phyloP scores from a whole-genome alignment of 495 filamentous ascomycete genomes.

The Tuber umbilicatum region DNA sequence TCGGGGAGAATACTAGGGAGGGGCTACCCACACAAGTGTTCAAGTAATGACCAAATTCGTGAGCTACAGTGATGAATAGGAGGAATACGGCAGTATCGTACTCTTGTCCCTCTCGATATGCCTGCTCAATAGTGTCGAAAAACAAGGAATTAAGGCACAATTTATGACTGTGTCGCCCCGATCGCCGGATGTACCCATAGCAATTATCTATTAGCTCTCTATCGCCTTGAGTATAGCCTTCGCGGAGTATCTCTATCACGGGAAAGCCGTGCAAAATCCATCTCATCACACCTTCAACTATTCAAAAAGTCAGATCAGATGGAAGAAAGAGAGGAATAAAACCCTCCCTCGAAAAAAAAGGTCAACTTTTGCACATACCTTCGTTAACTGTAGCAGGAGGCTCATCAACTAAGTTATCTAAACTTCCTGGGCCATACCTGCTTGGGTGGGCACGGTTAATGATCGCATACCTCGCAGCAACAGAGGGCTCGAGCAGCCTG shows the following conservation, averaged over 20 bases:
- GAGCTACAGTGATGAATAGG: slow-evolving; percentile 10
- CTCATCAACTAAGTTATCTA: slow-evolving; percentile 18
- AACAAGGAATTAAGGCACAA: slow-evolving; percentile 9
- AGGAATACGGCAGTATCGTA: slow-evolving; percentile 17
- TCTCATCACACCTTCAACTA: slow-evolving; percentile 22
- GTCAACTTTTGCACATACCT: slow-evolving; percentile 7
- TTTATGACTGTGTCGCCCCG: not conserved
- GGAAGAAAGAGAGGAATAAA: not conserved
- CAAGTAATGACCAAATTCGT: slow-evolving; percentile 25
- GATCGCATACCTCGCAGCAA: slow-evolving; percentile 22
- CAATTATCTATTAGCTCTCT: not conserved
- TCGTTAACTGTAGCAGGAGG: slow-evolving; percentile 17
- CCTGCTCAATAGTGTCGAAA: slow-evolving; percentile 19
- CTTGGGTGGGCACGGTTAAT: slow-evolving; percentile 23
- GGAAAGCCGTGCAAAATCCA: slow-evolving; percentile 25
- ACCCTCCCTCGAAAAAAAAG: not conserved
- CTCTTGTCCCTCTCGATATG: slow-evolving; percentile 6
- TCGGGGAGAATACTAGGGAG: not conserved
- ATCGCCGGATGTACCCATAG: slow-evolving; percentile 2
- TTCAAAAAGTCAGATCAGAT: not conserved
- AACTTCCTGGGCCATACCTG: slow-evolving; percentile 13
- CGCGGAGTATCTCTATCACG: slow-evolving; percentile 15
- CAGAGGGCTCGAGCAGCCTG: slow-evolving; percentile 12
- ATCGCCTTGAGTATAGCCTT: not conserved
- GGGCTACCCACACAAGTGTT: slow-evolving; percentile 11